Conservation (phyloP, 768 basidiomycete species). For the Phlegmacium glaucopus region DNA sequence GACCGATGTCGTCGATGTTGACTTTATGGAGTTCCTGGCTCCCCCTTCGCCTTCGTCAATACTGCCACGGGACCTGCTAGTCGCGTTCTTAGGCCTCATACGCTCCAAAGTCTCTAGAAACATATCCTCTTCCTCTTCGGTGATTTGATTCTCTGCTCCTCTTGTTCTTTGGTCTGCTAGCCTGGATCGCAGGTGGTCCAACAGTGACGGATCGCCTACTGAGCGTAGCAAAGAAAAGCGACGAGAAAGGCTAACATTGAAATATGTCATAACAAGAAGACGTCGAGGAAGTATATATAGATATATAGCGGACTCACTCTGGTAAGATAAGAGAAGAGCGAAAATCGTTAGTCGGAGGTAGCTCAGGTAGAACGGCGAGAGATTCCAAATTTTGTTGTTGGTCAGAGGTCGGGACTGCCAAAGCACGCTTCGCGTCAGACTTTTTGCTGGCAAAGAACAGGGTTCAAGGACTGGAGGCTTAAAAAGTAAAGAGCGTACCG, state of each 20-base stretch:
- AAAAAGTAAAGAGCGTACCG: constrained; percentile 45
- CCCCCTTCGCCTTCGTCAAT: constrained; percentile 27
- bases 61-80: constrained; percentile 35
- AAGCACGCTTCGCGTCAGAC: constrained; percentile 63
- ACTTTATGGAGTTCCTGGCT: constrained; percentile 27
- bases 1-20: constrained; percentile 37
- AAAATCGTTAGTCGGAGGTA: constrained; percentile 74
- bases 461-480: constrained; percentile 15
- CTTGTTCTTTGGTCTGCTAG: constrained; percentile 76
- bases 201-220: constrained; percentile 59
- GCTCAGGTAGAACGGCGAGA: constrained; percentile 44
- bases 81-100: constrained; percentile 32
- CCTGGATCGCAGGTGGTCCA: constrained; percentile 57
- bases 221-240: constrained; percentile 79
- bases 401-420: constrained; percentile 28
- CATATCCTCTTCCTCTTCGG: constrained; percentile 85
- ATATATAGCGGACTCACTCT: constrained; percentile 55
- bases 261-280: constrained; percentile 9
- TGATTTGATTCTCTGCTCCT: constrained; percentile 64
- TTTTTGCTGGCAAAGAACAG: constrained; percentile 55
- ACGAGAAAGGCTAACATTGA: constrained; percentile 60
- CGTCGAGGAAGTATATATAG: constrained; percentile 12
- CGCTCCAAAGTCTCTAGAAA: constrained; percentile 68
- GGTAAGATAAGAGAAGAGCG: constrained; percentile 84
- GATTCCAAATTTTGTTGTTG: constrained; percentile 25